Base-by-base conservation (phyloP, 495 filamentous ascomycete genomes). In the Aspergillus wentii region DNA sequence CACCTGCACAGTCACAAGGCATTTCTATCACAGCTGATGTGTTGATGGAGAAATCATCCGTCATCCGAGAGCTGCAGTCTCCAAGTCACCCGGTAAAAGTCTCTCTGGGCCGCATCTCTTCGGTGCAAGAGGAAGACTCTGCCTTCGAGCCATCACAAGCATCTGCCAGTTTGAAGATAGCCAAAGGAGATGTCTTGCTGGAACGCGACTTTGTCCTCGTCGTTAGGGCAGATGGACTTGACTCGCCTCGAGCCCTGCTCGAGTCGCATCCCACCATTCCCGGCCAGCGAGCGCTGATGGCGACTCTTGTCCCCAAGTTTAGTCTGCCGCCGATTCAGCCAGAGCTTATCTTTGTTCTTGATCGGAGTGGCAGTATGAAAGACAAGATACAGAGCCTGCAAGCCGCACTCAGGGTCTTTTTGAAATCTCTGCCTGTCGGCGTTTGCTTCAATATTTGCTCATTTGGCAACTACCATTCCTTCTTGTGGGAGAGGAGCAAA, bases 361-460 rank as follows among this genome's bases (percentile, higher is more conserved):
- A 89, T 49, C 71, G 80, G 26, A 82, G 76, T 32, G 81, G 81
- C 0, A 79, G 73, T 38, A 88, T 89, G 85, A 40, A 42, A 1
- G 53, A 57, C 22, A 74, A 73, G 19, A 85, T 84, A 2, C 23
- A 46, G 1, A 74, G 75, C 11, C 56, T 85, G 17, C 51, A 69
- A 11, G 61, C 69, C 5, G 83, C 82, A 3, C 62, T 88, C 17
- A 66, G 65, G 2, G 57, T 86, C n/a, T 83, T 88, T 44, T 62
- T 88, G 21, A 85, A 84, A 45, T 83, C 78, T 1, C 56, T 88
- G 11, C 83, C 83, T 2, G 43, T 78, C 1, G 81, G 81, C 1
- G 61, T 78, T 34, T 76, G 73, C 49, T 88, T 88, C 65, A 86
- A 88, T 55, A 85, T 88, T 40, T 82, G 77, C 56, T 83, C 78